Evolutionary conservation across 768 basidiomycete genomes (phyloP), one percentile per base, ranked within the genome.

Genomic region (Pleurotus eryngii): DNA sequence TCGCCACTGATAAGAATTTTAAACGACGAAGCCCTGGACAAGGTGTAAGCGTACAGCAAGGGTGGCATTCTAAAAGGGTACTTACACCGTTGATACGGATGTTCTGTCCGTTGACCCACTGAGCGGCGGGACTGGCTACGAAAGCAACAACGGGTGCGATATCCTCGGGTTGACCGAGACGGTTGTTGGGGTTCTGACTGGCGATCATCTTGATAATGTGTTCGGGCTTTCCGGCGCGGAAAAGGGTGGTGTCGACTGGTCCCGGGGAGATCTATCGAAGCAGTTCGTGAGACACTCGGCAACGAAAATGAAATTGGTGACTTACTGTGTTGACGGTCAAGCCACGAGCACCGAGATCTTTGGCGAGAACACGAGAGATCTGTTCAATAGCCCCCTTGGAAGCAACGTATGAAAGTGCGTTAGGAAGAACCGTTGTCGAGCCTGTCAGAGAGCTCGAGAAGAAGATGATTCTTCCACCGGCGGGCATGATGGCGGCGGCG

Each of bases 331-430:
- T 85, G 40, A 84, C 83, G 0, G 81, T 84, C 61, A 85, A 75
- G 11, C 80, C 81, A 9, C 72, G 70, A 12, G 69, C 61, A 4
- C 81, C 83, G 18, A 84, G 73, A 58, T 85, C 82, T 59, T 85
- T 83, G 4, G 83, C 78, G 15, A 86, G 76, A 24, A 83, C 77
- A 14, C 83, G 78, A 30, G 78, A 70, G 46, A 84, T 72, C 60
- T 85, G 84, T 63, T 85, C 83, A 56, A 85, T 73, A 1, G 84
- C 83, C 37, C 81, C 84, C 66, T 85, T 84, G 0, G 82, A 77
- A 27, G 80, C 78, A 54, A 76, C 73, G 68, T 83, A 85, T 47
- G 78, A 69, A 20, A 85, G 73, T 11, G 75, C 73, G 57, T 78
- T 78, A 0, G 84, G 77, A 5, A 72, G 68, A 38, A 85, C 70